A percentile compares a stretch with the other conserved stretches of the same genome.
Evolutionary conservation across 2,329 filamentous ascomycete species (phyloP).

Genomic region (Escovopsis sp.): DNA sequence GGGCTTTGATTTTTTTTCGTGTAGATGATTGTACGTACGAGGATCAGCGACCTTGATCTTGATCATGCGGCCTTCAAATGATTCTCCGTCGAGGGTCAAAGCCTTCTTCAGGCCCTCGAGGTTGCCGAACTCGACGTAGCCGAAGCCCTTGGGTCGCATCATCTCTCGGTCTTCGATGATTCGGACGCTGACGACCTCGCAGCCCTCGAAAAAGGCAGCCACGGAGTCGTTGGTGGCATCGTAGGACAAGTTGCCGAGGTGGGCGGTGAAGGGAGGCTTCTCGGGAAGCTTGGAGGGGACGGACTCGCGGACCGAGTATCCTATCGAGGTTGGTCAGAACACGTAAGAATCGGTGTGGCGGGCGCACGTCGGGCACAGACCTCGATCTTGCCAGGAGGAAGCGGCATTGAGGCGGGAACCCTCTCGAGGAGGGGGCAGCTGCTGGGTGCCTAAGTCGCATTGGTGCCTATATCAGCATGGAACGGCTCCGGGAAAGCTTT

Average conservation of each 20-base stretch:
- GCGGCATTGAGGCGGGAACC: conserved; percentile 23
- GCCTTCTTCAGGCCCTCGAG: conserved; percentile 87
- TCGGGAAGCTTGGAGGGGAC: conserved; percentile 63
- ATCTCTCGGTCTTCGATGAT: conserved; percentile 95
- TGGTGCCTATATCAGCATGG: too few species aligned
- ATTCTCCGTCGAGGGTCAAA: conserved; percentile 63
- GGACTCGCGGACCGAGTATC: conserved; percentile 52
- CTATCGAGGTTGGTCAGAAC: conserved; percentile 20
- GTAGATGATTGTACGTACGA: conserved; percentile 45
- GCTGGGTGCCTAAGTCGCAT: conserved; percentile 35
- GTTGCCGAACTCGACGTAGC: conserved; percentile 86
- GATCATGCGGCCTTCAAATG: conserved; percentile 79
- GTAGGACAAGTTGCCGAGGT: conserved; percentile 93
- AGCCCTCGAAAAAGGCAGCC: conserved; percentile 70
- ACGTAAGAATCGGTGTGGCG: not conserved
- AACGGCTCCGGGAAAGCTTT: too few species aligned
- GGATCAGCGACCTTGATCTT: conserved; percentile 94
- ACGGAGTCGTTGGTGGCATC: conserved; percentile 77
- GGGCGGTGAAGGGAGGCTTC: conserved; percentile 87
- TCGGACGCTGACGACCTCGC: conserved; percentile 77
- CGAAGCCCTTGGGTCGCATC: conserved; percentile 91
- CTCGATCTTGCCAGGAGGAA: conserved; percentile 29
- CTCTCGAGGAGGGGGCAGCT: conserved; percentile 34
- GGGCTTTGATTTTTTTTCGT: not conserved
- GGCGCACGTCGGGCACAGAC: conserved; percentile 13